Base-by-base conservation (phyloP, 2,329 filamentous ascomycete genomes). In the Hirsutella minnesotensis region DNA sequence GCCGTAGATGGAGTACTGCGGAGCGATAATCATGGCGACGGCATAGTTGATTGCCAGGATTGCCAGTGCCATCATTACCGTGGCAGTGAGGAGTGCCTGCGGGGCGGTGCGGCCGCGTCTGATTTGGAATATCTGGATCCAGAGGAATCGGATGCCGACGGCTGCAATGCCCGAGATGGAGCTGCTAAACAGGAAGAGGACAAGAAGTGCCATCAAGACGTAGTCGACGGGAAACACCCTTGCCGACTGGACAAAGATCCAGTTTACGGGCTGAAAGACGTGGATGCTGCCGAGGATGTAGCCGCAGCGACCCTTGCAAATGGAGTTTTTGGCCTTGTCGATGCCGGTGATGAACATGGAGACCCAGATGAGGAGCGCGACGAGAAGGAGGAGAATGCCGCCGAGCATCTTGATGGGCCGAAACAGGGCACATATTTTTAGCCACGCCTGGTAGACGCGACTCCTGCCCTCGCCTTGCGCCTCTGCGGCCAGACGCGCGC, bases 291-390 rank as follows among this genome's bases (percentile, higher is more conserved):
- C 87, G 4, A 98, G 73, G 40, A 96, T 85, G 64, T 95, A 98
- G 48, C 92, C 92, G 59, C 92, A 98, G 53, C 79, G 81, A 46
- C 80, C 70, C 61, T 92, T 90, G 75, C 92, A 98, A 48, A 94
- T 69, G 3, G 89, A 95, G 67, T 96, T 95, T 62, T 84, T 89
- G 30, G 88, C 86, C 68, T 96, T 96, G 74, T 98, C 92, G 56
- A 96, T 88, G 51, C 81, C 84, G 0, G 90, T 96, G 58, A 96
- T 84, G 52, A 96, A 75, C 87, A 98, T 96, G 12, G 86, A 94
- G 9, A 83, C 75, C 75, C 87, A 94, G 51, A 94, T 74, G 35
- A 94, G 51, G 13, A 95, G 63, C 1, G 86, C 73, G 19, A 95
- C 59, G 2, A 87, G 51, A 27, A 95, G 72, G 3, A 96, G 67